These are phyloP conservation scores for Kernera saxatilis DNA, from an alignment of 345 rosid species.

Conservation along the genomic window DNA sequence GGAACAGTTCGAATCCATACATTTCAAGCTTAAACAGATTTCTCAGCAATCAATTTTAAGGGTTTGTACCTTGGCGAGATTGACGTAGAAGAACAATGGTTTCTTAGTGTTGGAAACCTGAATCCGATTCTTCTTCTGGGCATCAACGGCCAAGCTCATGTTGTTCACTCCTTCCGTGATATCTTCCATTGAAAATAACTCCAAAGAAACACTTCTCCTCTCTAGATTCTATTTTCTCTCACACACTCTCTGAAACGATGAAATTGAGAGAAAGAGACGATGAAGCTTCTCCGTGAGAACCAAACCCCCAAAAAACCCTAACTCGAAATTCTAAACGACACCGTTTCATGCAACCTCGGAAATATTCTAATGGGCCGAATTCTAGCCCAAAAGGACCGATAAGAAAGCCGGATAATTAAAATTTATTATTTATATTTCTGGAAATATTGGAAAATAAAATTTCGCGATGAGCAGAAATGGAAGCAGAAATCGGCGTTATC, in stretches of 20 bases:
- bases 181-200: constrained; percentile 54
- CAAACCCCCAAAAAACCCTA: constrained; percentile 33
- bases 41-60: not conserved
- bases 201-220: not conserved
- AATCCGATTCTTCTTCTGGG: constrained; percentile 75
- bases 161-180: constrained; percentile 61
- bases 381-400: not conserved
- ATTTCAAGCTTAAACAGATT: not conserved
- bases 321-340: not conserved
- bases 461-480: not conserved
- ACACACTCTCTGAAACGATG: constrained; percentile 11
- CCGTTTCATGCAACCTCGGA: not conserved
- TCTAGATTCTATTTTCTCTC: not conserved
- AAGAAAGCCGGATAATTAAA: not conserved
- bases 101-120: constrained; percentile 95
- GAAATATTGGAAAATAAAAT: not conserved
- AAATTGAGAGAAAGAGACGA: constrained; percentile 20
- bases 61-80: constrained; percentile 77
- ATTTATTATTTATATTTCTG: not conserved
- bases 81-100: constrained; percentile 90
- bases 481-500: constrained; percentile 19
- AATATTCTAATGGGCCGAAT: not conserved
- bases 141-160: constrained; percentile 47
- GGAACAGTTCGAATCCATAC: not conserved
- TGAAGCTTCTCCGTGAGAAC: constrained; percentile 9